phyloP scores from a whole-genome alignment of 257 asterid species.

The Nicotiana paniculata region DNA sequence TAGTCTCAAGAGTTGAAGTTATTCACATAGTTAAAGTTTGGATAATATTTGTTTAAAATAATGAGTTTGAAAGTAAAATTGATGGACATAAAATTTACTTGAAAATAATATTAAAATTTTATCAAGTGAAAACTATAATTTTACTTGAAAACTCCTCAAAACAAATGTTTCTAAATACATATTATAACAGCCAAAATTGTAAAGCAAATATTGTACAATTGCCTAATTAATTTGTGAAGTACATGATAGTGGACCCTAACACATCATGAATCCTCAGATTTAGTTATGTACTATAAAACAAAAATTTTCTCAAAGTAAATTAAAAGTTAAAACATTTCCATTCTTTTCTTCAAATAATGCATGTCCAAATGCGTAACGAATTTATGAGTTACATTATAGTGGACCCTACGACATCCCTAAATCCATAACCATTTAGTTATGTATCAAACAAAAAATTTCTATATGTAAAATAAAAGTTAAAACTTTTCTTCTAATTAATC shows the following conservation, averaged over 20 bases:
- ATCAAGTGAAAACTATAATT: too few species aligned
- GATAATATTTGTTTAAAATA: neutral
- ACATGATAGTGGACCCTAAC: neutral
- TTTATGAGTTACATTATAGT: neutral
- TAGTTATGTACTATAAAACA: neutral
- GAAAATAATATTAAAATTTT: too few species aligned
- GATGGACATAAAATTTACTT: neutral
- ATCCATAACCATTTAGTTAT: too few species aligned
- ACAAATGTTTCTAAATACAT: too few species aligned
- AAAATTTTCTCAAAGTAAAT: neutral
- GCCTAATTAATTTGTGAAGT: neutral
- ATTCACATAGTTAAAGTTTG: neutral
- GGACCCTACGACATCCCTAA: too few species aligned
- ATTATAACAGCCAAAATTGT: too few species aligned
- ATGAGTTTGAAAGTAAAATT: too few species aligned
- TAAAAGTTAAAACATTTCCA: neutral
- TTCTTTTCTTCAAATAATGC: neutral
- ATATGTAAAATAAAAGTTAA: neutral
- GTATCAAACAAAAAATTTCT: neutral
- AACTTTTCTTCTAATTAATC: neutral
- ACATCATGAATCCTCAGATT: neutral
- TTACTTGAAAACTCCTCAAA: too few species aligned
- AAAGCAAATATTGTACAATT: too few species aligned
- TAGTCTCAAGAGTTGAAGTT: neutral
- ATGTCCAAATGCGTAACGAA: too few species aligned